Base-by-base conservation (phyloP, 768 basidiomycete species). In the Phylloporus sp. region DNA sequence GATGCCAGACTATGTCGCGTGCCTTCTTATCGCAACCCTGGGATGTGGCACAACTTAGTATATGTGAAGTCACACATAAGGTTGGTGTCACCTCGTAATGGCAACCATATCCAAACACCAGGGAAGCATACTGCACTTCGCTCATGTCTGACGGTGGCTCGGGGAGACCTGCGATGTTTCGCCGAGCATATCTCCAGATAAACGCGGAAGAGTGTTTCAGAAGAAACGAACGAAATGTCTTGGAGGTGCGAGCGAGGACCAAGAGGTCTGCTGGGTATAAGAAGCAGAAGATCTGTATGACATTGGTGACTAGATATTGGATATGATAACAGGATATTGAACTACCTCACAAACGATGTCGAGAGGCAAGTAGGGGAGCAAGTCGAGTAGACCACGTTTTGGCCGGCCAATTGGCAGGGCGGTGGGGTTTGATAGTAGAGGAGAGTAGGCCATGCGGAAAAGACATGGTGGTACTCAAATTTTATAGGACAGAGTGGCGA, bases 91-190 rank as follows among this genome's bases (percentile, higher is more conserved):
- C 64, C 50, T 57, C 26, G 27, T 67, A 67, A 65, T 78, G 69
- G 58, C 81, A 83, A 51, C 67, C 67, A 6, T 65, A 70, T 27
- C 74, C 76, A 58, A 77, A 83, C 6, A 66, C 68, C 24, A 84
- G 72, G 50, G 75, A 73, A 5, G 76, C 75, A 60, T 73, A 82
- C 45, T 73, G 72, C n/a, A 76, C 69, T 55, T 82, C 79, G 26
- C 55, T 69, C 69, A 81, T 68, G 40, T 70, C 75, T n/a, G 64
- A 46, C 12, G 78, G 80, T 34, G 70, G 73, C 23, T 72, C 69
- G 4, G 80, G 81, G 24, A 82, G 61, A 16, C 61, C 70, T 18
- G 53, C 58, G 28, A 80, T 55, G 47, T 72, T 72, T 39, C 54
- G 45, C 20, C 73, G 69, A 29, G 75, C 70, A 23, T 66, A 53